phyloP scores from a whole-genome alignment of 1,139 yeast species.

The Blastobotrys ciferrii region DNA sequence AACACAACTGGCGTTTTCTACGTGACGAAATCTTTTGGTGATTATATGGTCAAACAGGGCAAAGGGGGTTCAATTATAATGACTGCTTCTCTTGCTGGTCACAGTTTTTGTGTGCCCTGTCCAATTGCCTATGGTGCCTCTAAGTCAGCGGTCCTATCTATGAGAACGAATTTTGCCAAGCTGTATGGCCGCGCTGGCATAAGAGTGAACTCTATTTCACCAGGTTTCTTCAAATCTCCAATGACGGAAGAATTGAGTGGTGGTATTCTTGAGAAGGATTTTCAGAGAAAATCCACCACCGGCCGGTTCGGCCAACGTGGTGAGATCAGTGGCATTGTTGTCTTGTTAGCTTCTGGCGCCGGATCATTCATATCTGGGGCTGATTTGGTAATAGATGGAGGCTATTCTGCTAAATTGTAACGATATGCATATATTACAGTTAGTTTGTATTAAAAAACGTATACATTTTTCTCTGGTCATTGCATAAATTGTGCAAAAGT shows the following conservation, averaged over 20 bases:
- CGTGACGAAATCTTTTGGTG: conserved; percentile 19
- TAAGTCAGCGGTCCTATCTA: conserved; percentile 54
- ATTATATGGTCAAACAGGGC: conserved; percentile 11
- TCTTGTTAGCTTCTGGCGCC: conserved; percentile 76
- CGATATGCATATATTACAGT: background rate
- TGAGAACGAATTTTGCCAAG: conserved; percentile 51
- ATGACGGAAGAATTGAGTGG: conserved; percentile 30
- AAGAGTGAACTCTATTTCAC: conserved; percentile 73
- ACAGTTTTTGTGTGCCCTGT: conserved; percentile 9
- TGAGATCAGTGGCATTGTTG: conserved; percentile 77
- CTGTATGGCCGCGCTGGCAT: conserved; percentile 43
- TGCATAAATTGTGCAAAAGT: background rate
- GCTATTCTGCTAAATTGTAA: conserved; percentile 30
- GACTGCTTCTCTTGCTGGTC: conserved; percentile 14
- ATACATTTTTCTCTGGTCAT: background rate
- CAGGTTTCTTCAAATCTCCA: conserved; percentile 67
- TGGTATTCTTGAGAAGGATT: conserved; percentile 6
- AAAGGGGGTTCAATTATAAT: conserved; percentile 16
- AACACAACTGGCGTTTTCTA: conserved; percentile 18
- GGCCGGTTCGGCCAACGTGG: conserved; percentile 51
- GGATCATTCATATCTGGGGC: conserved; percentile 76
- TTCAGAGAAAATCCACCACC: conserved; percentile 6
- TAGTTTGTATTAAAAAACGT: no score
- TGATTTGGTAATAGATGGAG: conserved; percentile 78
- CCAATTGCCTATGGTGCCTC: conserved; percentile 50